Evolutionary conservation across 257 asterid species (phyloP).

Genomic region (Nyctanthes arbortristis): DNA sequence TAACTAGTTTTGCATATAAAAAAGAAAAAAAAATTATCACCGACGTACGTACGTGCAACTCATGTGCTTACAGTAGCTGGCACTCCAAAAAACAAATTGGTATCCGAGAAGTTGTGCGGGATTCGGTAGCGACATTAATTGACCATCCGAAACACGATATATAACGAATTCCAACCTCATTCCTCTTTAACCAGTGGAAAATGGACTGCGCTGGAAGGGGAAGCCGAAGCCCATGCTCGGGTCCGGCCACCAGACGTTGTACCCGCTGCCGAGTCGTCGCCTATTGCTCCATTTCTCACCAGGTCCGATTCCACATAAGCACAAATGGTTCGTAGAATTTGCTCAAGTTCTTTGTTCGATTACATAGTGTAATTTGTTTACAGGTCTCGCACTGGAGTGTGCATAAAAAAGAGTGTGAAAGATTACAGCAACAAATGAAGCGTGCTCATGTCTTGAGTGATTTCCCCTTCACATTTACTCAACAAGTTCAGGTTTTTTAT

Average conservation of each 20-base stretch:
- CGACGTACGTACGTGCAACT: too few species aligned
- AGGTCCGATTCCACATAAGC: slow-evolving; percentile 39
- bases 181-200: not conserved
- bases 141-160: too few species aligned
- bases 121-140: too few species aligned
- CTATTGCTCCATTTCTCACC: slow-evolving; percentile 89
- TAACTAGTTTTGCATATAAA: too few species aligned
- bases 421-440: slow-evolving; percentile 75
- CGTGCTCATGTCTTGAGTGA: slow-evolving; percentile 43
- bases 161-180: not conserved
- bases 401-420: slow-evolving; percentile 76
- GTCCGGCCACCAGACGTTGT: slow-evolving; percentile 70
- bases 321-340: slow-evolving; percentile 3
- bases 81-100: too few species aligned
- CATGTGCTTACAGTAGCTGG: too few species aligned
- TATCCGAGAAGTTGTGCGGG: too few species aligned
- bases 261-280: slow-evolving; percentile 76
- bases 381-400: slow-evolving; percentile 70
- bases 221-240: slow-evolving; percentile 66
- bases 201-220: slow-evolving; percentile 97
- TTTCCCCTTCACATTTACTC: slow-evolving; percentile 75
- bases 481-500: slow-evolving; percentile 42
- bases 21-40: too few species aligned
- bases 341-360: slow-evolving; percentile 1
- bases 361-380: not conserved